Evolutionary conservation across 1,284 basidiomycete species (phyloP).

Genomic region (Agaricales sp.): DNA sequence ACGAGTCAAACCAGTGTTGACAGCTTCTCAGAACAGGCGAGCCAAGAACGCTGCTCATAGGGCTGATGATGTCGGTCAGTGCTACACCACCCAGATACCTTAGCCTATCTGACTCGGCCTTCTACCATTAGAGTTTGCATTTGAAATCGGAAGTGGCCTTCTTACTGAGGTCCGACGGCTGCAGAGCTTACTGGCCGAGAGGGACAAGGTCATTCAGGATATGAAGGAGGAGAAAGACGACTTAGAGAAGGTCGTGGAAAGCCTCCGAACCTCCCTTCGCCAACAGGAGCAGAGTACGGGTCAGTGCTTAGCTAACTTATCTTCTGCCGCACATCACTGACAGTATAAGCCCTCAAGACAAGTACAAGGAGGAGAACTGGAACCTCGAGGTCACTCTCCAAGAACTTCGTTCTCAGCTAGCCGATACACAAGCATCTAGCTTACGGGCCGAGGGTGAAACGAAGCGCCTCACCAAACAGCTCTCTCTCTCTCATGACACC

Average conservation of each 20-base stretch:
- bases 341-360: conserved; percentile 31
- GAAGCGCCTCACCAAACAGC: conserved; percentile 68
- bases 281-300: conserved; percentile 74
- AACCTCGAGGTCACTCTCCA: conserved; percentile 92
- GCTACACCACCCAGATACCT: conserved; percentile 8
- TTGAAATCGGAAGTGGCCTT: conserved; percentile 88
- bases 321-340: conserved; percentile 4
- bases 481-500: conserved; percentile 66
- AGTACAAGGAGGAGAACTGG: conserved; percentile 98
- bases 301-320: conserved; percentile 20
- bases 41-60: conserved; percentile 81
- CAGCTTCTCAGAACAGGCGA: conserved; percentile 54
- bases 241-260: conserved; percentile 67
- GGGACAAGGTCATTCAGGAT: conserved; percentile 82
- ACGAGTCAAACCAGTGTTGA: conserved; percentile 26
- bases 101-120: conserved; percentile 12
- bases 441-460: conserved; percentile 77
- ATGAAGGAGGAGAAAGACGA: conserved; percentile 84
- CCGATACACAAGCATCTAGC: conserved; percentile 54
- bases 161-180: conserved; percentile 82
- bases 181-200: conserved; percentile 78
- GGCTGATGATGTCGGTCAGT: conserved; percentile 75
- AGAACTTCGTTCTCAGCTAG: conserved; percentile 68
- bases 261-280: conserved; percentile 56
- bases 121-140: conserved; percentile 78